Evolutionary conservation across 2,329 filamentous ascomycete genomes (phyloP), one percentile per base, ranked within the genome.

Genomic region (Beauveria medogensis): DNA sequence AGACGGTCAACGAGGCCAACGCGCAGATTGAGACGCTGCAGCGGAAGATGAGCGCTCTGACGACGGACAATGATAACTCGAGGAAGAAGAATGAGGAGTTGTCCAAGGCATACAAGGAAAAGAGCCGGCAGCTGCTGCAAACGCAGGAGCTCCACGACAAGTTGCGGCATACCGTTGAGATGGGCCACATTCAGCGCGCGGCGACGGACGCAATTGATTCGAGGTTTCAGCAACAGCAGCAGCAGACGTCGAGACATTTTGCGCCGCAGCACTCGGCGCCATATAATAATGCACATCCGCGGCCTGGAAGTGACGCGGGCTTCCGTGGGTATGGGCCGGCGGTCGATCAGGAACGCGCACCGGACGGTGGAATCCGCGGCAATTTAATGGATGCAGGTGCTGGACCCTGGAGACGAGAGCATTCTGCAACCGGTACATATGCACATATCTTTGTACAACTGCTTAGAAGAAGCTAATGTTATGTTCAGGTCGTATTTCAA

Each of bases 51-150:
- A 75, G 82, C 61, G 77, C 80, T 41, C 78, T 90, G 74, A 79
- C 83, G 60, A 67, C 78, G 9, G 84, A 90, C 37, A 84, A 89
- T 59, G 82, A 87, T 24, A 76, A 77, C 9, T 75, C 93, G 12
- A 79, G 85, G 56, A 81, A 82, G 54, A 92, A 90, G 72, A 90
- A 92, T 64, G 82, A 90, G 20, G 88, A 93, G 41, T 75, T 96
- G 1, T 76, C 79, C 5, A 80, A 85, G 24, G 80, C 84, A 4
- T 87, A 85, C 67, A 82, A 82, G 60, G 87, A 92, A 24, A 94
- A 93, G 70, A 85, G 77, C 65, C 85, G 82, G 52, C 88, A 86
- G 62, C 80, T 90, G 3, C 74, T 85, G 5, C 87, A 91, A 63
- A 82, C 85, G 3, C 89, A 91, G 66, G 82, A 85, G 63, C 74